Conservation (phyloP, 2,329 filamentous ascomycete genomes). For the Leptoxyphium fumago region DNA sequence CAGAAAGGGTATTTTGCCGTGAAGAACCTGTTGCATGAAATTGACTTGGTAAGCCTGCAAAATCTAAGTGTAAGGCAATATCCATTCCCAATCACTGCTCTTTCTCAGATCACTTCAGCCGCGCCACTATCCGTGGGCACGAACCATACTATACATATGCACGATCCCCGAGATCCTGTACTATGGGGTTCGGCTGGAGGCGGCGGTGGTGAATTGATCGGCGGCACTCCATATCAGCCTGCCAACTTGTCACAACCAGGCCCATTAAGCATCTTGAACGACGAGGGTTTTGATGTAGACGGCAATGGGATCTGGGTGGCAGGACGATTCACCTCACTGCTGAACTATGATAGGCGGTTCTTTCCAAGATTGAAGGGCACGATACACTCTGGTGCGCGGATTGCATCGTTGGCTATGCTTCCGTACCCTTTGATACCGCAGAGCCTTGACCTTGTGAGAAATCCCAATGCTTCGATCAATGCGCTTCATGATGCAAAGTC, state of each 20-base stretch:
- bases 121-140: conserved; percentile 75
- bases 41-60: conserved; percentile 62
- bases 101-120: conserved; percentile 53
- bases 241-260: conserved; percentile 66
- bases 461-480: conserved; percentile 33
- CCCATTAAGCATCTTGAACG: conserved; percentile 68
- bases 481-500: conserved; percentile 40
- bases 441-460: conserved; percentile 43
- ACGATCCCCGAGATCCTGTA: conserved; percentile 51
- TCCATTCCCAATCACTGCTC: conserved; percentile 67
- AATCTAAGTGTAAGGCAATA: conserved; percentile 57
- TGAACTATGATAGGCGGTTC: conserved; percentile 77
- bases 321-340: conserved; percentile 74
- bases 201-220: conserved; percentile 14
- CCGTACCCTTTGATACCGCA: conserved; percentile 52
- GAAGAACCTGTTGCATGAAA: conserved; percentile 60
- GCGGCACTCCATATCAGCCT: conserved; percentile 35
- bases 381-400: conserved; percentile 67
- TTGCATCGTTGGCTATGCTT: conserved; percentile 58
- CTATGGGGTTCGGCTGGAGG: conserved; percentile 5
- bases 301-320: conserved; percentile 71
- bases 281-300: conserved; percentile 42
- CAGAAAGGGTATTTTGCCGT: conserved; percentile 68
- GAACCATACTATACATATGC: conserved; percentile 63
- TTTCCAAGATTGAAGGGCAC: conserved; percentile 66